phyloP scores from a whole-genome alignment of 2,329 filamentous ascomycete species.

The Shiraia sp. region DNA sequence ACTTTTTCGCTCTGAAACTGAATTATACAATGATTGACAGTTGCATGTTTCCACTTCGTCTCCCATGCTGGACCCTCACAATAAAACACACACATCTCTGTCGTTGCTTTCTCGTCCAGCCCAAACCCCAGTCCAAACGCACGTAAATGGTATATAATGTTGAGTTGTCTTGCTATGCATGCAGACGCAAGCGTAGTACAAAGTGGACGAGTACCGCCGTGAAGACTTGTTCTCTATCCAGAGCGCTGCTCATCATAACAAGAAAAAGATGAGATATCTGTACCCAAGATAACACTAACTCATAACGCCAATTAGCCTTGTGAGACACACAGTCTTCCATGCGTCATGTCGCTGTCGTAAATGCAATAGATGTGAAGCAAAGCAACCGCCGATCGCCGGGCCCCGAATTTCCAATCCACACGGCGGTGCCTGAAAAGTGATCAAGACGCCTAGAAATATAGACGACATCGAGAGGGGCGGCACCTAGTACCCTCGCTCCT shows the following conservation, averaged over 20 bases:
- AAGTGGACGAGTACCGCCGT: not conserved
- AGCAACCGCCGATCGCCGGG: conserved; percentile 13
- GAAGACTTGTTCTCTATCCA: conserved; percentile 14
- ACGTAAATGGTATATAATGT: conserved; percentile 17
- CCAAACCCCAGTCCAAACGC: conserved; percentile 6
- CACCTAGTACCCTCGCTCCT: conserved; percentile 26
- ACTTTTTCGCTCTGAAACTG: conserved; percentile 10
- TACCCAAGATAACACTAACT: conserved; percentile 36
- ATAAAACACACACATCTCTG: not conserved
- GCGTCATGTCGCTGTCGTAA: conserved; percentile 45
- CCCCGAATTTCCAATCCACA: conserved; percentile 4
- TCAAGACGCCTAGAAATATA: conserved; percentile 12
- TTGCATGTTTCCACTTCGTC: conserved; percentile 6
- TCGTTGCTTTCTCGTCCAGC: not conserved
- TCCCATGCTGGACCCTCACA: conserved; percentile 5
- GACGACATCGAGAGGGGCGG: conserved; percentile 6
- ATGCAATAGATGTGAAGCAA: conserved; percentile 44
- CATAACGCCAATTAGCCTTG: conserved; percentile 34
- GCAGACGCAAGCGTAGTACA: conserved; percentile 4
- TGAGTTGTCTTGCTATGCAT: not conserved
- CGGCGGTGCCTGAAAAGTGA: conserved; percentile 13
- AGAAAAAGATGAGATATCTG: conserved; percentile 21
- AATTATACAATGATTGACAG: conserved; percentile 22
- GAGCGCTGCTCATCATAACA: conserved; percentile 11
- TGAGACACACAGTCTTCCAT: conserved; percentile 32